Percentiles rank a stretch among this genome's conserved stretches.
These are phyloP conservation scores for Plantago ovata DNA, from an alignment of 257 asterid genomes.

Conservation along the genomic window DNA sequence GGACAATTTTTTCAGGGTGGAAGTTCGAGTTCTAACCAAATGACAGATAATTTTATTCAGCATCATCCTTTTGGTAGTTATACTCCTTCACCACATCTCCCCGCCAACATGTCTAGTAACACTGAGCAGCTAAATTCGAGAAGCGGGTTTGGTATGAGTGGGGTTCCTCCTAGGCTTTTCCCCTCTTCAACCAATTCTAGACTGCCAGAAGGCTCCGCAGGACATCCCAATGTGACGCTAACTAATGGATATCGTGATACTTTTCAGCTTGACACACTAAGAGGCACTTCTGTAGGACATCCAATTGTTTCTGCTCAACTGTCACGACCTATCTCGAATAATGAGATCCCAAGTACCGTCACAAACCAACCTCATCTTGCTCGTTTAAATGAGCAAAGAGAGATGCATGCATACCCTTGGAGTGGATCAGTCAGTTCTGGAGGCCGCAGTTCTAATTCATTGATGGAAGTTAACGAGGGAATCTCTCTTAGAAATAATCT, in stretches of 20 bases:
- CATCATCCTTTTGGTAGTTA: constrained; percentile 36
- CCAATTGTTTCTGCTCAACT: constrained; percentile 24
- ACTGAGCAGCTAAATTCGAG: constrained; percentile 42
- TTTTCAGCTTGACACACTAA: constrained; percentile 29
- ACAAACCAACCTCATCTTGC: constrained; percentile 38
- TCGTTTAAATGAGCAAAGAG: constrained; percentile 45
- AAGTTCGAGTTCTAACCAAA: constrained; percentile 55
- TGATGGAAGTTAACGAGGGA: constrained; percentile 35
- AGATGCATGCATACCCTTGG: constrained; percentile 41
- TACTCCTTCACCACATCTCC: constrained; percentile 10
- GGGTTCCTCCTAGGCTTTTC: constrained; percentile 32
- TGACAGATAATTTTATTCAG: constrained; percentile 32
- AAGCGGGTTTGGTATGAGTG: constrained; percentile 33
- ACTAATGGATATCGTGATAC: constrained; percentile 48
- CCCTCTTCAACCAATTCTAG: constrained; percentile 45
- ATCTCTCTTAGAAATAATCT: constrained; percentile 40
- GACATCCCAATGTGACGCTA: constrained; percentile 33
- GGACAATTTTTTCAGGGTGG: constrained; percentile 55
- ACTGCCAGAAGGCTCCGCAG: constrained; percentile 37
- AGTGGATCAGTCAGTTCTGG: constrained; percentile 40
- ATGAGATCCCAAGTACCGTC: constrained; percentile 32
- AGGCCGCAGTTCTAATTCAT: constrained; percentile 41
- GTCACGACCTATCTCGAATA: constrained; percentile 16
- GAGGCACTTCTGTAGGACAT: constrained; percentile 40
- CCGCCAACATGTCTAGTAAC: constrained; percentile 37